These are phyloP conservation scores for barrel medic (Medicago truncatula) DNA, from an alignment of 306 rosid species.

Conservation along the genomic window DNA sequence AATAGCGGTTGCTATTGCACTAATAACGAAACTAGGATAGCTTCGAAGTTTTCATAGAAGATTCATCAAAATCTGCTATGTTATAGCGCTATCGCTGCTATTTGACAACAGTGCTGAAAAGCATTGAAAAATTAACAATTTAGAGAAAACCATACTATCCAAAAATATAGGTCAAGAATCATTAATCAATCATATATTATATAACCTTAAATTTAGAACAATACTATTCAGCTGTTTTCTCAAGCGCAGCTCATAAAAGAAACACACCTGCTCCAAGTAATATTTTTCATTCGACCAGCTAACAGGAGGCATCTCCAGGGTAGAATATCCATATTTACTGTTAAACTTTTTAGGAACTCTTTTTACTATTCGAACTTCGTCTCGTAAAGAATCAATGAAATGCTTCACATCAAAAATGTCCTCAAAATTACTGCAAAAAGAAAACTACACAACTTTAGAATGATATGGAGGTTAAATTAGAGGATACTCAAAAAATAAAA, in stretches of 20 bases:
- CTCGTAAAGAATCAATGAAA: constrained; percentile 87
- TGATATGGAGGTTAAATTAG: constrained; percentile 35
- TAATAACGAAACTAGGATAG: no score
- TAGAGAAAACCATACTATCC: background rate
- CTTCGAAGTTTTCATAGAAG: background rate
- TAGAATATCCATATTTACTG: constrained; percentile 63
- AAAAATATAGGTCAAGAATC: constrained; percentile 19
- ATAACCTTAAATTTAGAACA: constrained; percentile 10
- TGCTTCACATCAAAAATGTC: constrained; percentile 92
- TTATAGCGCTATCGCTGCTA: background rate
- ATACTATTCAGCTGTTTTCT: background rate
- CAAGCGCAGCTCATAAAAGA: constrained; percentile 31
- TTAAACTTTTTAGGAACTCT: constrained; percentile 81
- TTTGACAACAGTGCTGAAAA: background rate
- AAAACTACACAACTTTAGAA: constrained; percentile 44
- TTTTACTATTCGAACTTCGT: constrained; percentile 88
- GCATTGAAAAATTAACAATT: background rate
- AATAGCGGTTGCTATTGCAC: no score
- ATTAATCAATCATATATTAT: constrained; percentile 35
- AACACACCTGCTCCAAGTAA: constrained; percentile 85
- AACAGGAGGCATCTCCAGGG: constrained; percentile 86
- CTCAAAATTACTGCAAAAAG: constrained; percentile 79
- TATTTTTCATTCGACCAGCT: constrained; percentile 95
- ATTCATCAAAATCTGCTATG: background rate
- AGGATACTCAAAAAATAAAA: constrained; percentile 8